A percentile compares a stretch with the other conserved stretches of the same genome.
phyloP scores from a whole-genome alignment of 78 protist genomes.

The Diacronema lutheri region DNA sequence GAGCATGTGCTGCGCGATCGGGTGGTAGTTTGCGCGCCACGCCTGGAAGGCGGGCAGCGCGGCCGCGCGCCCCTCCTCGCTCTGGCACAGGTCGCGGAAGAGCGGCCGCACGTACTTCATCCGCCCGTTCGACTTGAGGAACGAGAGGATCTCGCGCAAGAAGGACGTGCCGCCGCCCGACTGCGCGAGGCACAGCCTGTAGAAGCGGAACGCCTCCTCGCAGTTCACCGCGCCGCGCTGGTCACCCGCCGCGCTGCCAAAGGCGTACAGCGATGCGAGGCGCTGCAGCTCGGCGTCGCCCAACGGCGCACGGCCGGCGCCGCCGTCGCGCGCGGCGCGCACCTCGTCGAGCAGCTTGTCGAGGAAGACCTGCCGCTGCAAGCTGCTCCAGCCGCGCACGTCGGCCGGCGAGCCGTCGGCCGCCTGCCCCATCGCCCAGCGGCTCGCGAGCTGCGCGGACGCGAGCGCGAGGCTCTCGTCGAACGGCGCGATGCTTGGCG shows the following conservation, averaged over 20 bases:
- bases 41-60: not conserved
- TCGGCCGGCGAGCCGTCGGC: not conserved
- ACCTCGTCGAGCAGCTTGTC: not conserved
- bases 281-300: not conserved
- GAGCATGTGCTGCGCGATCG: constrained; percentile 29
- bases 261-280: not conserved
- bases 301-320: too few species aligned
- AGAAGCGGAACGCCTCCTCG: not conserved
- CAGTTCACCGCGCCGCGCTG: not conserved
- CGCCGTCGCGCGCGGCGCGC: too few species aligned
- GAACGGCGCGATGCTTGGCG: not conserved
- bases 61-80: not conserved
- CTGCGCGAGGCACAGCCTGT: not conserved
- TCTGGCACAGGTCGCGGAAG: constrained; percentile 33
- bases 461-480: not conserved
- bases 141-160: not conserved
- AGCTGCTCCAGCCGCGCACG: not conserved
- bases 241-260: not conserved
- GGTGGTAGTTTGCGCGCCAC: constrained; percentile 8
- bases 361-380: not conserved
- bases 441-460: not conserved
- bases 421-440: not conserved
- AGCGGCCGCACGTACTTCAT: constrained; percentile 65
- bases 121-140: constrained; percentile 21
- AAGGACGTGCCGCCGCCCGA: not conserved